Percentiles rank a stretch among this genome's conserved stretches.
phyloP scores from a whole-genome alignment of 257 asterid species.

The Solanum chiquidenum region DNA sequence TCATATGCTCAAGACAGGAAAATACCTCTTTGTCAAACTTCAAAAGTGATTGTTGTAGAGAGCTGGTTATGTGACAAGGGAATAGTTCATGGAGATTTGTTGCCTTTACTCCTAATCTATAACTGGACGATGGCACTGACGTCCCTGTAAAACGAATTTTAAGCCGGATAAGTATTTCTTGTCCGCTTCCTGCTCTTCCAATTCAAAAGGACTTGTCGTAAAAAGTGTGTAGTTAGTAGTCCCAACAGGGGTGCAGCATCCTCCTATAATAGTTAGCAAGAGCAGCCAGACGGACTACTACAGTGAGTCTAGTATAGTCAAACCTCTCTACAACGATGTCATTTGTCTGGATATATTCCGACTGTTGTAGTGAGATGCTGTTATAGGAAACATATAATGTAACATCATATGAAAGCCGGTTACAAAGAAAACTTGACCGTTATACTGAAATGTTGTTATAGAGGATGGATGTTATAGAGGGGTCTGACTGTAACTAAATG shows the following conservation, averaged over 20 bases:
- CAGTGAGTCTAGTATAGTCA: background rate
- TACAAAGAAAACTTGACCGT: background rate
- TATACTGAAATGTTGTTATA: background rate
- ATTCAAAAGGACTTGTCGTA: background rate
- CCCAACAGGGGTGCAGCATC: background rate
- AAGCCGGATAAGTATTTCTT: constrained; percentile 2
- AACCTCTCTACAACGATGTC: background rate
- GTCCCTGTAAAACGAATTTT: constrained; percentile 33
- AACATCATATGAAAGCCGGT: background rate
- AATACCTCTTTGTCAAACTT: constrained; percentile 72
- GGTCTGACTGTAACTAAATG: background rate
- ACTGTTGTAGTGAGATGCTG: background rate
- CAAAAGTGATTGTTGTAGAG: constrained; percentile 62
- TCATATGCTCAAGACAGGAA: background rate
- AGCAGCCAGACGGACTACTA: background rate
- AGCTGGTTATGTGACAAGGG: constrained; percentile 56
- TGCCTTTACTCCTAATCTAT: constrained; percentile 80
- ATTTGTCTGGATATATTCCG: background rate
- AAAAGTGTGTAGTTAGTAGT: background rate
- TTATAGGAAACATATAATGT: background rate
- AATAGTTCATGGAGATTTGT: constrained; percentile 72
- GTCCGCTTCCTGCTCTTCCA: background rate
- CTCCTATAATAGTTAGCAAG: background rate
- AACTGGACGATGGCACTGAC: constrained; percentile 77
- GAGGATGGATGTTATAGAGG: background rate